These are phyloP conservation scores for Neurospora discreta DNA, from an alignment of 495 filamentous ascomycete species.

Conservation along the genomic window DNA sequence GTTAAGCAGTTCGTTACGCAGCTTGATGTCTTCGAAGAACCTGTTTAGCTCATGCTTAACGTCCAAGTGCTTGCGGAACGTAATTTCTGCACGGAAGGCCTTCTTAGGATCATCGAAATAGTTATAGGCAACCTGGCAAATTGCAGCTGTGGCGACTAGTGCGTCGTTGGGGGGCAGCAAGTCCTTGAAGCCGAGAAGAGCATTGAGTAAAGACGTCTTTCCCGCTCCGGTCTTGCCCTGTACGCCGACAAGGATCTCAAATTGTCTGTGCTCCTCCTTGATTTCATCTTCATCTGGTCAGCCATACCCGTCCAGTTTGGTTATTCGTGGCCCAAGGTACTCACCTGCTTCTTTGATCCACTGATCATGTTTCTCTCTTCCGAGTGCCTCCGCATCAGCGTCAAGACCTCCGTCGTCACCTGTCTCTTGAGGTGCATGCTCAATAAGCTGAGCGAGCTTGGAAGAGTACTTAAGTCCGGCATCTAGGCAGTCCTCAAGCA, in stretches of 20 bases:
- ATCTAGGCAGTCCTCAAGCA: neutral
- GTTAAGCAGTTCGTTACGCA: neutral
- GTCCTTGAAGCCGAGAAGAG: conserved; percentile 10
- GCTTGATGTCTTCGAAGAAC: conserved; percentile 7
- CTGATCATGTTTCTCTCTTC: neutral
- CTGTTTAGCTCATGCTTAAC: conserved; percentile 6
- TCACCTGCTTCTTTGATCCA: neutral
- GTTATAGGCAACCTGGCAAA: conserved; percentile 13
- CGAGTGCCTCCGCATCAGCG: neutral
- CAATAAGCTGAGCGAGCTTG: neutral
- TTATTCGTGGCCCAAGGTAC: too few species aligned
- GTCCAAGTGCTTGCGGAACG: conserved; percentile 2
- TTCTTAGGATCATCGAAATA: neutral
- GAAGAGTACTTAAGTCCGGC: neutral
- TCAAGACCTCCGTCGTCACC: neutral
- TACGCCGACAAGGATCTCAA: conserved; percentile 15
- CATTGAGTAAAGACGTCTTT: conserved; percentile 20
- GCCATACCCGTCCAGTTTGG: too few species aligned
- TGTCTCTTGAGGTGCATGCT: neutral
- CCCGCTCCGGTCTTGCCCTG: conserved; percentile 18
- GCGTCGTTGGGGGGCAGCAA: conserved; percentile 13
- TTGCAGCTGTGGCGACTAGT: conserved; percentile 15
- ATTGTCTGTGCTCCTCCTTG: neutral
- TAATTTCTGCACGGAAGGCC: conserved; percentile 8
- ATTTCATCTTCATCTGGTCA: neutral